phyloP scores from a whole-genome alignment of 345 rosid genomes.

The Eucalyptus regnans region DNA sequence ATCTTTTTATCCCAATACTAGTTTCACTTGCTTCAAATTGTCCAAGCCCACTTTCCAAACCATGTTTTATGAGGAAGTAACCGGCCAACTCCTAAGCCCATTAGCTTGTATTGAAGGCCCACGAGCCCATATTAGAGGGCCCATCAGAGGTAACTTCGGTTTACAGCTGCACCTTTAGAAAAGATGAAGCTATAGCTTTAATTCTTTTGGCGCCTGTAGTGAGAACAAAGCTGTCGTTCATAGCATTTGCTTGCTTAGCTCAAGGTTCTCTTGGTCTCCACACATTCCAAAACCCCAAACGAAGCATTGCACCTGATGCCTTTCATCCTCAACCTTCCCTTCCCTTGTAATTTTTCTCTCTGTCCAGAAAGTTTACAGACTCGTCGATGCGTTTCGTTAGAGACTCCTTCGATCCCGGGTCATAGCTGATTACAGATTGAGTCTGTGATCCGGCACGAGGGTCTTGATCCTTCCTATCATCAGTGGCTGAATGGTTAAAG shows the following conservation, averaged over 20 bases:
- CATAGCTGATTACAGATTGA: background rate
- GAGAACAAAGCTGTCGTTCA: background rate
- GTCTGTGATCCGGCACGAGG: background rate
- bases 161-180: background rate
- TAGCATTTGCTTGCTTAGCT: background rate
- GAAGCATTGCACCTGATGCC: background rate
- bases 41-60: background rate
- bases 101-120: background rate
- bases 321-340: background rate
- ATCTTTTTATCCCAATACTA: background rate
- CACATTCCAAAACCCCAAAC: background rate
- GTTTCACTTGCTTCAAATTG: background rate
- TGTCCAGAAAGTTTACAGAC: background rate
- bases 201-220: background rate
- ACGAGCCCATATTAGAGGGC: background rate
- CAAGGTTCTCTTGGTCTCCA: background rate
- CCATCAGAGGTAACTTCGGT: background rate
- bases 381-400: background rate
- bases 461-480: background rate
- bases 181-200: background rate
- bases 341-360: background rate
- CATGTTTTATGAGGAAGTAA: background rate
- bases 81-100: background rate
- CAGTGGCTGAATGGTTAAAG: background rate
- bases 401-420: background rate